Conservation (phyloP, 345 rosid genomes). For the Moricandia moricandioides region DNA sequence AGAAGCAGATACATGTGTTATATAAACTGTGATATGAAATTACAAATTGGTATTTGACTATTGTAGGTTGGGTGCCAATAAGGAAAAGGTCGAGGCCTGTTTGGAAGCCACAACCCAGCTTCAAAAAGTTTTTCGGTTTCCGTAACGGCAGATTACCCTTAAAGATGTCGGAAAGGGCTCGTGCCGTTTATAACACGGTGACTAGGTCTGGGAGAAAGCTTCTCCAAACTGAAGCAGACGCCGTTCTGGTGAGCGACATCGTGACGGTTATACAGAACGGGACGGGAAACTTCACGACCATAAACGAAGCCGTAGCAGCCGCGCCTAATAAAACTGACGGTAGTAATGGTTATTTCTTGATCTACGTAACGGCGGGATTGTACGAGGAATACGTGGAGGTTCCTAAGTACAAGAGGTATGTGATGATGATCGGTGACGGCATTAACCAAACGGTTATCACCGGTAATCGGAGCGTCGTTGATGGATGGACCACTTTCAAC, state of each 20-base stretch:
- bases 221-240: conserved; percentile 40
- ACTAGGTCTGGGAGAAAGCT: conserved; percentile 48
- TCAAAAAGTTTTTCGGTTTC: conserved; percentile 39
- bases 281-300: conserved; percentile 68
- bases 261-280: conserved; percentile 72
- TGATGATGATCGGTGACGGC: conserved; percentile 92
- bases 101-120: conserved; percentile 36
- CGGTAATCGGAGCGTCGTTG: conserved; percentile 77
- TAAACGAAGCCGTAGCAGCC: conserved; percentile 60
- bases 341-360: conserved; percentile 66
- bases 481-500: conserved; percentile 88
- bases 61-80: conserved; percentile 33
- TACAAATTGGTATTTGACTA: not conserved
- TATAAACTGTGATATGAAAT: no score
- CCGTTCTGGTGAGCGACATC: conserved; percentile 50
- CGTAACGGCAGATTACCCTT: conserved; percentile 50
- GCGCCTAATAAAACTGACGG: conserved; percentile 72
- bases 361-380: conserved; percentile 64
- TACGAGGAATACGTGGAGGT: conserved; percentile 77
- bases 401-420: conserved; percentile 62
- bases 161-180: conserved; percentile 54
- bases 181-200: conserved; percentile 48
- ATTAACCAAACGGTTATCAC: conserved; percentile 79
- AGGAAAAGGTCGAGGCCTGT: conserved; percentile 30
- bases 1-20: no score